Evolutionary conservation across 176 grass and related monocot genomes (phyloP), one percentile per base, ranked within the genome.

Genomic region (Hsuehochloa calcarea): DNA sequence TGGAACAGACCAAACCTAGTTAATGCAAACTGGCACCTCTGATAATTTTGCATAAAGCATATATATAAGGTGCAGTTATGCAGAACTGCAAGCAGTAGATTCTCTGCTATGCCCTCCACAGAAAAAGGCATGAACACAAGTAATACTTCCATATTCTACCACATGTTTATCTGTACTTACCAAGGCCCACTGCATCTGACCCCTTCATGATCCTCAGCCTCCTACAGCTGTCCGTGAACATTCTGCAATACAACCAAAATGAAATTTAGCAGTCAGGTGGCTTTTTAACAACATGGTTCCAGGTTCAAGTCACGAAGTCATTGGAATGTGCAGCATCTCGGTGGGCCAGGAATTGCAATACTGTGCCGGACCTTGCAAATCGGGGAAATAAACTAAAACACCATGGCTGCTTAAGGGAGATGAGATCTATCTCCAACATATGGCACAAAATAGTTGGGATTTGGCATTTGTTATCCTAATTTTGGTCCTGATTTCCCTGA

Each of bases 121-220:
- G 31, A 29, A 38, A 80, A 68, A 70, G 25, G 6, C 78, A 82
- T 65, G 72, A 37, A 77, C 64, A 75, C 37, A 37, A 1, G 34
- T 14, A 76, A 82, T 11, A 23, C 8, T 44, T 64, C 23, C 25
- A 77, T 77, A 63, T 85, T 60, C 23, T 64, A 62, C 51, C 29
- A 43, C 9, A 62, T 17, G 46, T 26, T 26, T 50, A 65, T 43
- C 23, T 47, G 25, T 77, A 82, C 88, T 90, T 90, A 90, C 88
- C 84, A 66, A 90, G 84, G 55, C 88, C 88, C 65, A 90, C 88
- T 77, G 88, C 88, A 78, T 90, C 88, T 17, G 88, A 82, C 20
- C 84, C 79, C 88, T 90, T 90, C 88, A 90, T 90, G 67, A 90
- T 90, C 79, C 88, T 82, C 65, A 90, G 80, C 84, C 88, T 86